These are phyloP conservation scores for Annulohypoxylon nitens DNA, from an alignment of 495 filamentous ascomycete species.

Conservation along the genomic window DNA sequence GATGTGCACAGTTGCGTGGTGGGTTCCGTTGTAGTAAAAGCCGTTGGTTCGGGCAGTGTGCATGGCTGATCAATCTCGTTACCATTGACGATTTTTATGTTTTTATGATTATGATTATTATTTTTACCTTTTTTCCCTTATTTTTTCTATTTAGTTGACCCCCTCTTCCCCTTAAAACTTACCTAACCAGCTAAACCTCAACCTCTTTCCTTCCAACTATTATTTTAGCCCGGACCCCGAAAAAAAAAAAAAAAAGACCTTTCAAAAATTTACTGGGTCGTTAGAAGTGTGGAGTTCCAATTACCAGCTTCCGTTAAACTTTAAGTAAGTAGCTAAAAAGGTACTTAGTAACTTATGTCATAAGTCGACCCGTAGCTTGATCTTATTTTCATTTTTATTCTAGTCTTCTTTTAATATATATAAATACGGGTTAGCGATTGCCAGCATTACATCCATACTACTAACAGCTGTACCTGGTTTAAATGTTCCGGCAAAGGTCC, in stretches of 20 bases:
- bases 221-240: conserved; percentile 35
- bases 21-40: conserved; percentile 46
- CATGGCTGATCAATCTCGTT: conserved; percentile 51
- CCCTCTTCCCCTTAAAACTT: conserved; percentile 28
- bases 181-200: conserved; percentile 23
- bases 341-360: not conserved
- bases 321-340: not conserved
- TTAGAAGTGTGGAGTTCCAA: conserved; percentile 19
- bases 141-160: conserved; percentile 2
- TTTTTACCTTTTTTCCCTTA: conserved; percentile 25
- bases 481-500: not conserved
- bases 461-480: too few species aligned
- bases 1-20: conserved; percentile 32
- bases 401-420: too few species aligned
- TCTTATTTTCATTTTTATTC: not conserved
- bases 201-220: conserved; percentile 14
- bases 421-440: too few species aligned
- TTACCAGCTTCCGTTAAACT: conserved; percentile 16
- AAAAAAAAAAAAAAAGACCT: conserved; percentile 20
- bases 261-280: conserved; percentile 21
- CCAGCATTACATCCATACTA: too few species aligned
- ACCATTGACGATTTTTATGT: conserved; percentile 21
- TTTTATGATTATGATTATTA: conserved; percentile 19
- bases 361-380: not conserved
- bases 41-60: conserved; percentile 43